Conservation (phyloP, 345 rosid genomes). For the Pugionium cornutum region DNA sequence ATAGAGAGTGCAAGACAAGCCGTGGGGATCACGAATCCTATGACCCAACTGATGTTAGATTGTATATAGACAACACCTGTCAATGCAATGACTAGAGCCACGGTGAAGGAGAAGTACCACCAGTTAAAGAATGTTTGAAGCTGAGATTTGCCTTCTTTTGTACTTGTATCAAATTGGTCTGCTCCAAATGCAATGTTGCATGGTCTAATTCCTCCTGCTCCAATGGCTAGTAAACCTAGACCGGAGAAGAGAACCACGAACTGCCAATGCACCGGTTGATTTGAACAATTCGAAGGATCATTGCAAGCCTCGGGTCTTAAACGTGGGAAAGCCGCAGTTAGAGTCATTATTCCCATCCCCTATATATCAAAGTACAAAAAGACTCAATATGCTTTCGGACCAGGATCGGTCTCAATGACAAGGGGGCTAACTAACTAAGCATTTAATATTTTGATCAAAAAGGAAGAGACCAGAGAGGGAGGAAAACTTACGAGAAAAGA, state of each 20-base stretch:
- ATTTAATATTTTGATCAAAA: too few species aligned
- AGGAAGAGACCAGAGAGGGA: neutral
- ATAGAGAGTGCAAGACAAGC: conserved; percentile 53
- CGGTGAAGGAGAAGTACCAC: conserved; percentile 79
- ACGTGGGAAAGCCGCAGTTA: conserved; percentile 48
- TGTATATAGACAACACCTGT: conserved; percentile 66
- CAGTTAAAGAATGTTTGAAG: conserved; percentile 75
- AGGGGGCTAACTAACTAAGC: too few species aligned
- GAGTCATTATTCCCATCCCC: conserved; percentile 66
- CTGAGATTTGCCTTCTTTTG: conserved; percentile 52
- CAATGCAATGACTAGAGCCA: conserved; percentile 57
- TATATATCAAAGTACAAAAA: conserved; percentile 13
- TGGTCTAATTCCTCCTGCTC: conserved; percentile 74
- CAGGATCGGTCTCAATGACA: too few species aligned
- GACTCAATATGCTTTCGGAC: neutral
- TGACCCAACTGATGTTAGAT: conserved; percentile 64
- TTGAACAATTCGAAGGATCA: conserved; percentile 37
- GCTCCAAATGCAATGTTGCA: conserved; percentile 86
- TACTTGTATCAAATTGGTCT: conserved; percentile 63
- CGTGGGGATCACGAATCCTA: conserved; percentile 66
- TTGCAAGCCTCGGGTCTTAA: conserved; percentile 52
- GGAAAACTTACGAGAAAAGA: conserved; percentile 52
- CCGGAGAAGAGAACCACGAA: conserved; percentile 47
- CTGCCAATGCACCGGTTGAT: conserved; percentile 49
- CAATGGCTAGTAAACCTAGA: conserved; percentile 57